A percentile compares a stretch with the other conserved stretches of the same genome.
phyloP scores from a whole-genome alignment of 2,329 filamentous ascomycete genomes.

The Fusarium hostae region DNA sequence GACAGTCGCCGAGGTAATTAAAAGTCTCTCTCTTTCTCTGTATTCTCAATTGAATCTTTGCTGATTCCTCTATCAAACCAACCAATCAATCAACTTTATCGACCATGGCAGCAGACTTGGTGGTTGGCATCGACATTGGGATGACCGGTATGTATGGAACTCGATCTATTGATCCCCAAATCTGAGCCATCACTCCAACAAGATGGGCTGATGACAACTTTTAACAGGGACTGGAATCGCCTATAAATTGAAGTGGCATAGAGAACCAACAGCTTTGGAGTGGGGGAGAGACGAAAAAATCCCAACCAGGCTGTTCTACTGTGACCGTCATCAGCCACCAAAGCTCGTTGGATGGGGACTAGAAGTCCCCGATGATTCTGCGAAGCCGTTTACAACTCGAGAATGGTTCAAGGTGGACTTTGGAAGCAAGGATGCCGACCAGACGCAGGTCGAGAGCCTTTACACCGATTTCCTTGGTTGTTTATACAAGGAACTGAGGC shows the following conservation, averaged over 20 bases:
- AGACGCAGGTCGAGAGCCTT: rapidly evolving
- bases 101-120: background rate
- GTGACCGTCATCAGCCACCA: background rate
- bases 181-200: background rate
- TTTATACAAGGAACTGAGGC: background rate
- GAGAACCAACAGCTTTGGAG: too few relatives aligned
- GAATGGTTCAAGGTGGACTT: background rate
- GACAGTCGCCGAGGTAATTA: too few relatives aligned
- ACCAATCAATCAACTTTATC: too few relatives aligned
- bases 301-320: background rate
- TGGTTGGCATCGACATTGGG: background rate
- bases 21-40: too few relatives aligned
- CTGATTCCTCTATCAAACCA: too few relatives aligned
- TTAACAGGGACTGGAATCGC: background rate
- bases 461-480: background rate
- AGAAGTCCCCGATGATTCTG: background rate
- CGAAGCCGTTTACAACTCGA: rapidly evolving
- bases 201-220: background rate
- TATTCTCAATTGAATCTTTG: too few relatives aligned
- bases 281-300: too few relatives aligned
- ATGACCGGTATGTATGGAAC: background rate
- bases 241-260: background rate
- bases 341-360: background rate
- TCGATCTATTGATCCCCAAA: background rate
- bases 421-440: background rate